Conservation (phyloP, 2,329 filamentous ascomycete species). For the Chrysosporium keratinophilum region DNA sequence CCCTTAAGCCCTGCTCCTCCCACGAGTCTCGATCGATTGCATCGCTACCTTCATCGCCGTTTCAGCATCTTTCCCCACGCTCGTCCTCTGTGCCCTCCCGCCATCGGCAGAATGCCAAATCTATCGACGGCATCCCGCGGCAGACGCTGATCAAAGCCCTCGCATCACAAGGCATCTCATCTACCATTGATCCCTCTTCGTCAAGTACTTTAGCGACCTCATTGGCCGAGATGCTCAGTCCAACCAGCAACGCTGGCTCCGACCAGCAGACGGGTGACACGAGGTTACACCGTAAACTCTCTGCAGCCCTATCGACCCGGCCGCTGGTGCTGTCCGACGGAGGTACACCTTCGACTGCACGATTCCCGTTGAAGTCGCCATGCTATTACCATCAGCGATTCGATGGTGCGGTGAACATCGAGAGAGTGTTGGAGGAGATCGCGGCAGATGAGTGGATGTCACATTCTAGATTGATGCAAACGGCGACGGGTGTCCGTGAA, state of each 20-base stretch:
- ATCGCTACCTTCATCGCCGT: not conserved
- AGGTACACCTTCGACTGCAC: slow-evolving; percentile 34
- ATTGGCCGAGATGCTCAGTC: slow-evolving; percentile 30
- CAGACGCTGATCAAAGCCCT: slow-evolving; percentile 77
- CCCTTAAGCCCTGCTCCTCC: not conserved
- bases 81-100: not conserved
- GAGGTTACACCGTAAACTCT: slow-evolving; percentile 6
- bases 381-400: slow-evolving; percentile 98
- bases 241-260: not conserved
- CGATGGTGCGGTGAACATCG: slow-evolving; percentile 89
- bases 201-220: slow-evolving; percentile 45
- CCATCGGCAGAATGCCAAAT: slow-evolving; percentile 26
- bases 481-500: slow-evolving; percentile 86
- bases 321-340: slow-evolving; percentile 37
- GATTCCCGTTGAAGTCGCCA: slow-evolving; percentile 70
- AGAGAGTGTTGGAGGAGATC: slow-evolving; percentile 90
- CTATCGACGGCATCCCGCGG: slow-evolving; percentile 58
- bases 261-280: slow-evolving; percentile 7
- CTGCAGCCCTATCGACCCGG: slow-evolving; percentile 34
- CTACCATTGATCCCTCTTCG: slow-evolving; percentile 35
- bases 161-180: slow-evolving; percentile 44
- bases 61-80: not conserved
- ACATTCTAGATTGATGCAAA: slow-evolving; percentile 88
- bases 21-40: slow-evolving; percentile 7
- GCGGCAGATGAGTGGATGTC: slow-evolving; percentile 78